Conservation (phyloP, 1,284 basidiomycete species). For the Tilletiaria anomala region DNA sequence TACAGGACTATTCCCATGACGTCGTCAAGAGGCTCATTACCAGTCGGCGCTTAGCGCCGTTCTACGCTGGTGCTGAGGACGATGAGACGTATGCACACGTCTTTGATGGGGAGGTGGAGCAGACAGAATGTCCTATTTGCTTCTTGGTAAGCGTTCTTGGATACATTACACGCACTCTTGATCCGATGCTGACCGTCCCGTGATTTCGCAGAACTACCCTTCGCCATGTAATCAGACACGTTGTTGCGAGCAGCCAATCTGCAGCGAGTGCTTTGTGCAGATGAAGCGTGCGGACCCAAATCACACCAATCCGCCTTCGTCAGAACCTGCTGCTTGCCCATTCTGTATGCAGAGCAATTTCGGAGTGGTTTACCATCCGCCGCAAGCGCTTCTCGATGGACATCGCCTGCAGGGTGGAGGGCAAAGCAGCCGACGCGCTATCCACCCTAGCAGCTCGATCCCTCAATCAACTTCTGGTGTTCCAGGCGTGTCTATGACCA, state of each 20-base stretch:
- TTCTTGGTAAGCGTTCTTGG: too few species aligned
- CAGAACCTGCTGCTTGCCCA: slow-evolving; percentile 61
- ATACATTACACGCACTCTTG: background rate
- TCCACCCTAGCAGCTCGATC: too few species aligned
- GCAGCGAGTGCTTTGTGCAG: slow-evolving; percentile 97
- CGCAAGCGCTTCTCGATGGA: slow-evolving; percentile 45
- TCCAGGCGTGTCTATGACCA: too few species aligned
- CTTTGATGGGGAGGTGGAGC: slow-evolving; percentile 51
- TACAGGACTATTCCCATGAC: slow-evolving; percentile 75
- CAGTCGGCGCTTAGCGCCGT: slow-evolving; percentile 76
- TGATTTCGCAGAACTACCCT: too few species aligned
- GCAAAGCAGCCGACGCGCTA: slow-evolving; percentile 4
- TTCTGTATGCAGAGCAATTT: slow-evolving; percentile 96
- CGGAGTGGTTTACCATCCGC: slow-evolving; percentile 76
- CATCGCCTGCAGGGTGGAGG: slow-evolving; percentile 15
- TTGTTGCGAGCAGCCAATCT: slow-evolving; percentile 95
- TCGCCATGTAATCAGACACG: slow-evolving; percentile 66
- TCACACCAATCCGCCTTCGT: slow-evolving; percentile 22
- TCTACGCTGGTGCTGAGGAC: slow-evolving; percentile 88
- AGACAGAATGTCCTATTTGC: slow-evolving; percentile 93
- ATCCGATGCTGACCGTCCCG: background rate
- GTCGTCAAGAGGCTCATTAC: slow-evolving; percentile 74
- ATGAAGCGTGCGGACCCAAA: slow-evolving; percentile 84
- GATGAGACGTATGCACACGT: slow-evolving; percentile 69
- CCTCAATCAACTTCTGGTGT: too few species aligned